Conservation (phyloP, 106 monocot genomes). For the Amphibolis antarctica region DNA sequence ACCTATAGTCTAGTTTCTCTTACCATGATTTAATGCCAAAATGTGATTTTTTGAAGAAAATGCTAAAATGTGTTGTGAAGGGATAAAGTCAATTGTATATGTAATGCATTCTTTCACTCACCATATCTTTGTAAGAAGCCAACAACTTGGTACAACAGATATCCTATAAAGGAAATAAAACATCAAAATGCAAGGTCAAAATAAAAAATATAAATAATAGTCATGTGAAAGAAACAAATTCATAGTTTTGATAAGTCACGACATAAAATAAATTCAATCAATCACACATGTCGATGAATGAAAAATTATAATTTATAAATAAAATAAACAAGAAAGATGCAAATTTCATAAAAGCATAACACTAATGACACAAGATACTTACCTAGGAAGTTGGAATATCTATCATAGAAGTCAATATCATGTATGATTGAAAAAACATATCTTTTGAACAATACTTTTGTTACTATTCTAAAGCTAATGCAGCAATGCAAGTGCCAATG, state of each 20-base stretch:
- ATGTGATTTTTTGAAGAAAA: no score
- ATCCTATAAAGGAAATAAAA: not conserved
- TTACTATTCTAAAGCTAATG: no score
- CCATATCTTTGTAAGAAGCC: conserved; percentile 9
- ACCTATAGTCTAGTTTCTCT: no score
- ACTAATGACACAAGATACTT: no score
- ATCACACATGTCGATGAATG: not conserved
- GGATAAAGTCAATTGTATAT: no score
- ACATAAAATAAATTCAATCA: not conserved
- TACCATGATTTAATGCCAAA: no score
- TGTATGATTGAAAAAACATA: no score
- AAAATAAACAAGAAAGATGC: not conserved
- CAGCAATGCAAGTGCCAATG: no score
- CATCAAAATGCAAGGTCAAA: not conserved
- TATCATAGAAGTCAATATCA: no score
- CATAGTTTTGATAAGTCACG: not conserved
- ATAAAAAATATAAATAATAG: not conserved
- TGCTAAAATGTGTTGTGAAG: no score
- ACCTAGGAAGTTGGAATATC: no score
- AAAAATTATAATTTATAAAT: not conserved
- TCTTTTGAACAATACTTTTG: no score
- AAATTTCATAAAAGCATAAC: not conserved
- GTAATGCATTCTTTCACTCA: conserved; percentile 1
- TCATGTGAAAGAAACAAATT: not conserved
- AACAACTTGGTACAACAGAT: conserved; percentile 3